Evolutionary conservation across 768 basidiomycete species (phyloP).

Genomic region (Hypholoma fasciculare): DNA sequence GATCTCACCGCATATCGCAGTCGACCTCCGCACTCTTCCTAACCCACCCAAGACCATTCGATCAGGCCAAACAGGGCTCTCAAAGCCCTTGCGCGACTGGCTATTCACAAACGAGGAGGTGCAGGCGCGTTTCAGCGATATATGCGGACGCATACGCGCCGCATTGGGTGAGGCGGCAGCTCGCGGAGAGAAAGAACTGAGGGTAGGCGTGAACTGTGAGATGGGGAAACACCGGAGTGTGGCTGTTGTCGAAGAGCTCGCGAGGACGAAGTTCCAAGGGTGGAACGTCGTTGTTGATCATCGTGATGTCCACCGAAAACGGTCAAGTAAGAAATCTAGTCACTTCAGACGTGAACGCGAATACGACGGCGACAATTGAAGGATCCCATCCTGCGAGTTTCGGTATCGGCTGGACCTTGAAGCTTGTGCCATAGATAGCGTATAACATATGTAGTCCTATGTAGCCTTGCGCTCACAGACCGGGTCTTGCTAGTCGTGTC

Average conservation of each 20-base stretch:
- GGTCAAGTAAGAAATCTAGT: slow-evolving; percentile 6
- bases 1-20: slow-evolving; percentile 20
- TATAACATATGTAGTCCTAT: too few species aligned
- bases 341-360: not conserved
- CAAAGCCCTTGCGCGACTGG: slow-evolving; percentile 21
- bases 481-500: too few species aligned
- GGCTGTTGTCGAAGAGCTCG: slow-evolving; percentile 25
- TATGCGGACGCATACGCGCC: slow-evolving; percentile 9
- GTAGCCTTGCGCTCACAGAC: too few species aligned
- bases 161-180: slow-evolving; percentile 11
- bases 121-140: slow-evolving; percentile 15
- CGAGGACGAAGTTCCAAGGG: slow-evolving; percentile 13
- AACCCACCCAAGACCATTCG: slow-evolving; percentile 27
- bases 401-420: not conserved
- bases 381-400: not conserved
- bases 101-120: slow-evolving; percentile 20
- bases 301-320: slow-evolving; percentile 22
- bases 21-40: slow-evolving; percentile 26
- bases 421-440: too few species aligned
- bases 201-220: slow-evolving; percentile 23
- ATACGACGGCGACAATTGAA: not conserved
- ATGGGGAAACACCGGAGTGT: slow-evolving; percentile 29
- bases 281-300: slow-evolving; percentile 22
- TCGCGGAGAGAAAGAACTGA: slow-evolving; percentile 10
- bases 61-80: slow-evolving; percentile 21